Percentiles rank a stretch among this genome's conserved stretches.
Evolutionary conservation across 2,329 filamentous ascomycete species (phyloP).

Genomic region (Cladosporium phlei): DNA sequence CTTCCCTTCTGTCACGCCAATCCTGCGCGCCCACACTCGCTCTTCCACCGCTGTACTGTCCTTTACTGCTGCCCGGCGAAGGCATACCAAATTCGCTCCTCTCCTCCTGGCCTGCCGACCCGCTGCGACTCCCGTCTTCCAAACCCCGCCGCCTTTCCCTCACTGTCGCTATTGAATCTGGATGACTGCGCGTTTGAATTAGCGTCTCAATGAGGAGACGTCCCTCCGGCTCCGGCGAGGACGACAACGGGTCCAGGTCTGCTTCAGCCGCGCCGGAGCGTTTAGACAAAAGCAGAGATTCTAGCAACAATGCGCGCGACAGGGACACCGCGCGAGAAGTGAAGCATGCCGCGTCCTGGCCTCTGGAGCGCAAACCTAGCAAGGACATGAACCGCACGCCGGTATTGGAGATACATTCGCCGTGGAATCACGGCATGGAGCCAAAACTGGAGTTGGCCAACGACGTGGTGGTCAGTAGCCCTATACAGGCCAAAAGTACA

Average conservation of each 20-base stretch:
- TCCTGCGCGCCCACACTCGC: constrained; percentile 7
- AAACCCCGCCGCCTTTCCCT: not conserved
- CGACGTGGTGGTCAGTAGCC: constrained; percentile 15
- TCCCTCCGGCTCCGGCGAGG: constrained; percentile 36
- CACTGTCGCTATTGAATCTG: constrained; percentile 17
- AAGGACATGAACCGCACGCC: constrained; percentile 10
- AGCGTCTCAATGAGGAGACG: constrained; percentile 38
- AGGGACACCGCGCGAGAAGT: constrained; percentile 4
- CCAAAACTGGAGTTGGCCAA: constrained; percentile 22
- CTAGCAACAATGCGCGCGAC: constrained; percentile 16
- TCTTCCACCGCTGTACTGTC: not conserved
- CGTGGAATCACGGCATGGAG: constrained; percentile 4
- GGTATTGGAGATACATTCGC: constrained; percentile 3
- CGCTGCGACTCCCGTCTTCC: not conserved
- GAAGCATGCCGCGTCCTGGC: not conserved
- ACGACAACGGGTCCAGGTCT: constrained; percentile 32
- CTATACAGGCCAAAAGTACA: constrained; percentile 17
- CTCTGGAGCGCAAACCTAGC: constrained; percentile 21
- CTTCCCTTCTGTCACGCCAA: no score
- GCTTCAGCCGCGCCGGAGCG: constrained; percentile 10
- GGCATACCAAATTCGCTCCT: not conserved
- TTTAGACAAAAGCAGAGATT: constrained; percentile 9
- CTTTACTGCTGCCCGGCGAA: not conserved
- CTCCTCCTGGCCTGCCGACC: not conserved
- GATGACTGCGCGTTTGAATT: constrained; percentile 15